These are phyloP conservation scores for Acacia confusa DNA, from an alignment of 306 rosid genomes.

Conservation along the genomic window DNA sequence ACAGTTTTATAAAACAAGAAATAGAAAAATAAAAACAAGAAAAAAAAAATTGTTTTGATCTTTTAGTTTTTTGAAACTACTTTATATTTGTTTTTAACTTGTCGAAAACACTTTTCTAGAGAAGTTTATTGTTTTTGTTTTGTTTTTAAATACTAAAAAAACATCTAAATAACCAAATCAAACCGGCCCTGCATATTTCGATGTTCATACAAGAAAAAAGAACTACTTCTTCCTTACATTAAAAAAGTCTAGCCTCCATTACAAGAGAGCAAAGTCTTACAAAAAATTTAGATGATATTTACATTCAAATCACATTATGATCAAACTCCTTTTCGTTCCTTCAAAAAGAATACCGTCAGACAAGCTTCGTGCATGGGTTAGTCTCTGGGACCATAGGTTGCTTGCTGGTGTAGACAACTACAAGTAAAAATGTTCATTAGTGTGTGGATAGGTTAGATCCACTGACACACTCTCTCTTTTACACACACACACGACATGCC, in stretches of 20 bases:
- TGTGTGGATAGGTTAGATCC: background rate
- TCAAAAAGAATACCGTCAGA: background rate
- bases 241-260: background rate
- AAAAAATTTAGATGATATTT: background rate
- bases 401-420: background rate
- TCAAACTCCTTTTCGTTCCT: background rate
- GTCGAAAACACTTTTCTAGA: no score
- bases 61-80: no score
- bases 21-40: no score
- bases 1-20: no score
- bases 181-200: background rate
- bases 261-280: background rate
- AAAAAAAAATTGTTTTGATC: no score
- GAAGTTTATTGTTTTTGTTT: no score
- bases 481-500: background rate
- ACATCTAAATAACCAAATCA: no score
- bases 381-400: background rate
- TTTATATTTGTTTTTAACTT: no score
- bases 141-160: no score
- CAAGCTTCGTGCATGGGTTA: background rate
- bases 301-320: background rate
- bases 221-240: background rate
- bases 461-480: no score
- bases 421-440: background rate
- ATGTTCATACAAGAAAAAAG: background rate